Evolutionary conservation across 176 grass and related monocot genomes (phyloP).

Genomic region (Rhynchospora breviuscula): DNA sequence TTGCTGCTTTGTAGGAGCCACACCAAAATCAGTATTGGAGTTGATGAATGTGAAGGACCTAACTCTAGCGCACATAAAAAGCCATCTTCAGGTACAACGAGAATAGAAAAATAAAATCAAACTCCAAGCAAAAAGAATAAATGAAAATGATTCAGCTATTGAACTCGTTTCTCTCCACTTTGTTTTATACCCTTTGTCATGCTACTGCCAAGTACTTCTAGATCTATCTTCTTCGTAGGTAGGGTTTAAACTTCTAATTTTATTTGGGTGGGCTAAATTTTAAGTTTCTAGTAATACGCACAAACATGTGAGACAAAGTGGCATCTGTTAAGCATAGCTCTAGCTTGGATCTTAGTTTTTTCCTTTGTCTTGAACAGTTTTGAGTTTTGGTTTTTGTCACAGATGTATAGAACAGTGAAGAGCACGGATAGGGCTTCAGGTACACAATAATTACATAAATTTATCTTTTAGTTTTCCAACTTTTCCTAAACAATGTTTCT

Average conservation of each 20-base stretch:
- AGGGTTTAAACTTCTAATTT: neutral
- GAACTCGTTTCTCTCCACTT: neutral
- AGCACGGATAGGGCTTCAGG: constrained; percentile 66
- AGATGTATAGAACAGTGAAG: constrained; percentile 99
- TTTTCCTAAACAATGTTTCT: constrained; percentile 1
- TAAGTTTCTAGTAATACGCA: constrained; percentile 7
- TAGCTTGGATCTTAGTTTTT: constrained; percentile 1
- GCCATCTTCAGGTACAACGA: constrained; percentile 78
- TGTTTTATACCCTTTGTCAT: constrained; percentile 6
- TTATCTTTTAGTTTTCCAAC: neutral
- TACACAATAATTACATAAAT: constrained; percentile 1
- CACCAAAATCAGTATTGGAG: constrained; percentile 96
- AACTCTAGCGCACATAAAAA: constrained; percentile 97
- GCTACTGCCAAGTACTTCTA: neutral
- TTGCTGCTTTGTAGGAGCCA: constrained; percentile 56
- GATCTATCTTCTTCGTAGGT: neutral
- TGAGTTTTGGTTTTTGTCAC: constrained; percentile 28
- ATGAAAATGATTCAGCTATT: constrained; percentile 16
- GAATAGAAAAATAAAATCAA: neutral
- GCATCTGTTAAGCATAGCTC: constrained; percentile 6
- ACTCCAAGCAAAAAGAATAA: constrained; percentile 15
- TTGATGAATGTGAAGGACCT: constrained; percentile 99
- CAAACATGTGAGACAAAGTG: constrained; percentile 32
- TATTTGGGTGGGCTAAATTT: neutral
- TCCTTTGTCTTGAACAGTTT: constrained; percentile 7